phyloP scores from a whole-genome alignment of 345 rosid genomes.

The Raphanus sativus region DNA sequence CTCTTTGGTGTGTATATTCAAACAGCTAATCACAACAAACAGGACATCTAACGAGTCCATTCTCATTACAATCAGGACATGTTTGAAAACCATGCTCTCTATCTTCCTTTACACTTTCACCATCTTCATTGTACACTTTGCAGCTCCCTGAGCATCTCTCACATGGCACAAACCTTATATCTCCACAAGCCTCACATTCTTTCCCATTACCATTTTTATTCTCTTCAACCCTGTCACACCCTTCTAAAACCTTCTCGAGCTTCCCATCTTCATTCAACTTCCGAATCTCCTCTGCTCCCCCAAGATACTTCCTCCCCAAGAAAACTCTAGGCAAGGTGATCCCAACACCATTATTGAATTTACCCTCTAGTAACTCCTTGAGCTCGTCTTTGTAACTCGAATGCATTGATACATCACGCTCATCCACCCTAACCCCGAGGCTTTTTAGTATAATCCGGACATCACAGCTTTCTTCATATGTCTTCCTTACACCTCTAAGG shows the following conservation, averaged over 20 bases:
- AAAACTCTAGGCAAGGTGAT: conserved; percentile 68
- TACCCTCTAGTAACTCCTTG: conserved; percentile 51
- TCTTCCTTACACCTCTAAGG: conserved; percentile 81
- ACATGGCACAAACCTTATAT: conserved; percentile 87
- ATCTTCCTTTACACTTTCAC: conserved; percentile 33
- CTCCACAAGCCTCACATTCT: conserved; percentile 87
- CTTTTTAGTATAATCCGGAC: conserved; percentile 63
- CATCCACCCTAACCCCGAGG: conserved; percentile 62
- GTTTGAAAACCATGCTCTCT: conserved; percentile 66
- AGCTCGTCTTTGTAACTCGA: conserved; percentile 78
- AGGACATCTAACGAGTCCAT: conserved; percentile 86
- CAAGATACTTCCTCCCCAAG: conserved; percentile 65
- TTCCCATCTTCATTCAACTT: conserved; percentile 76
- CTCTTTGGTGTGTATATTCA: conserved; percentile 11
- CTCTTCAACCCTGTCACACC: conserved; percentile 55
- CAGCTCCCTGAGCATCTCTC: conserved; percentile 92
- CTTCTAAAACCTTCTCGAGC: conserved; percentile 60
- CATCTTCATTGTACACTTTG: conserved; percentile 55
- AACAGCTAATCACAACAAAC: conserved; percentile 50
- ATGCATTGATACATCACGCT: conserved; percentile 93
- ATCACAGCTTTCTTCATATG: conserved; percentile 77
- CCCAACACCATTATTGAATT: conserved; percentile 35
- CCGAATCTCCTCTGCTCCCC: conserved; percentile 78
- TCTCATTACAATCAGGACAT: conserved; percentile 91
- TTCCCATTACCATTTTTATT: conserved; percentile 32